Evolutionary conservation across 495 filamentous ascomycete species (phyloP).

Genomic region (Trichoderma orchidacearum): DNA sequence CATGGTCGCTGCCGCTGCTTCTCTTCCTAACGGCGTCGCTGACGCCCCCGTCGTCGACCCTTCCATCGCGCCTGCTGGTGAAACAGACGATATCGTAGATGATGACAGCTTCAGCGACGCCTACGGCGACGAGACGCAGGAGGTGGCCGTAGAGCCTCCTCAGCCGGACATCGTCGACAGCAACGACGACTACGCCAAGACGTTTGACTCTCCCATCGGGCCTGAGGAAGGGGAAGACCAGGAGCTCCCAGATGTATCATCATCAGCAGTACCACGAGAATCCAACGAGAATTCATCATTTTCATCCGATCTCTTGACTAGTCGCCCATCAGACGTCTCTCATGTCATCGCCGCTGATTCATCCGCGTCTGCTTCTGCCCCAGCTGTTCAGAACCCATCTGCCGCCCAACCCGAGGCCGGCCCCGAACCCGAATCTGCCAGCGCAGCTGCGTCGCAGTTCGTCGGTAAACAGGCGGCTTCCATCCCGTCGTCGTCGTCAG

Average conservation of each 20-base stretch:
- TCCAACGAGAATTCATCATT: conserved; percentile 11
- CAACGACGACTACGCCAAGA: conserved; percentile 20
- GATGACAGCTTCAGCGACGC: conserved; percentile 8
- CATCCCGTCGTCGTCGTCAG: not conserved
- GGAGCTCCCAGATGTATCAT: conserved; percentile 23
- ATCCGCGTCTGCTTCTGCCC: not conserved
- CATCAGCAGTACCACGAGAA: conserved; percentile 11
- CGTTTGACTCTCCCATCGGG: conserved; percentile 20
- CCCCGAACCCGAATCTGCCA: not conserved
- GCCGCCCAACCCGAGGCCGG: not conserved
- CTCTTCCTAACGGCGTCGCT: not conserved
- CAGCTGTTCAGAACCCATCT: not conserved
- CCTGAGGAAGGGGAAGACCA: conserved; percentile 10
- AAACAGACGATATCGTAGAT: conserved; percentile 2
- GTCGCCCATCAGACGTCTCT: conserved; percentile 1
- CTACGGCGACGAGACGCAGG: conserved; percentile 16
- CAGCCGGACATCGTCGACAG: conserved; percentile 12
- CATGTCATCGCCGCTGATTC: not conserved
- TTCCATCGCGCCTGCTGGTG: not conserved
- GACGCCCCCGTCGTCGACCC: not conserved
- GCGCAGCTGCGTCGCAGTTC: not conserved
- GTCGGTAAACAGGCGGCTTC: not conserved
- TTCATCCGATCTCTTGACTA: conserved; percentile 4
- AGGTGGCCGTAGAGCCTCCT: not conserved
- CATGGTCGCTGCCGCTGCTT: conserved; percentile 3